Conservation (phyloP, 345 rosid genomes). For the Abelmoschus esculentus region DNA sequence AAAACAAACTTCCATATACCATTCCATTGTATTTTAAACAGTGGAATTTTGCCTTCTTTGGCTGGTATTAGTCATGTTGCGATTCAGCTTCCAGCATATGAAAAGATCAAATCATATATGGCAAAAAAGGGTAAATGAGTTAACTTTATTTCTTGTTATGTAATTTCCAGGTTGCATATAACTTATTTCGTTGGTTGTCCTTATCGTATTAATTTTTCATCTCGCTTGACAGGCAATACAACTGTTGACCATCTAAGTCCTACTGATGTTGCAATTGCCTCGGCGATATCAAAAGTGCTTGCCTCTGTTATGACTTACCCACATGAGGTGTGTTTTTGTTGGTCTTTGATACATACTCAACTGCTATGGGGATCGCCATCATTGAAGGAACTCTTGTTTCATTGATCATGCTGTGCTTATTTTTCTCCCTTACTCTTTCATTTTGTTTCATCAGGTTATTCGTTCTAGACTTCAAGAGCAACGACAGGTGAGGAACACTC, state of each 20-base stretch:
- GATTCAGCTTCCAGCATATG: constrained; percentile 90
- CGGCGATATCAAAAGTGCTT: constrained; percentile 65
- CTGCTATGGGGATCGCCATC: neutral
- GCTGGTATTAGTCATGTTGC: constrained; percentile 95
- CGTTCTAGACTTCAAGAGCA: constrained; percentile 97
- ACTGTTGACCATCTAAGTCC: constrained; percentile 51
- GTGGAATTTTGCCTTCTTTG: constrained; percentile 88
- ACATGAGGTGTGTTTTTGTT: constrained; percentile 59
- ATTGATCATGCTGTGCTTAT: neutral
- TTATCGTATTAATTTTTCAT: constrained; percentile 21
- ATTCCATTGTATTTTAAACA: constrained; percentile 33
- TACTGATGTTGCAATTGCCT: constrained; percentile 64
- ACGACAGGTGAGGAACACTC: constrained; percentile 51
- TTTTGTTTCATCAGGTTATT: constrained; percentile 44
- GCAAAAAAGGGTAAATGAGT: constrained; percentile 51
- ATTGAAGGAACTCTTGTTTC: neutral
- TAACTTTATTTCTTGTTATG: neutral
- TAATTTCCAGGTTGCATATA: constrained; percentile 5
- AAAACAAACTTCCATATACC: neutral
- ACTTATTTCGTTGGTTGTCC: constrained; percentile 5
- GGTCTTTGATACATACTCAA: neutral
- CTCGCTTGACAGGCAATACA: constrained; percentile 40
- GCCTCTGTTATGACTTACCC: constrained; percentile 90
- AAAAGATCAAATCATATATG: constrained; percentile 73
- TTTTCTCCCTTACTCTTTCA: constrained; percentile 6